Percentiles rank a stretch among this genome's conserved stretches.
These are phyloP conservation scores for Aspergillus sp. DNA, from an alignment of 2,329 filamentous ascomycete genomes.

Conservation along the genomic window DNA sequence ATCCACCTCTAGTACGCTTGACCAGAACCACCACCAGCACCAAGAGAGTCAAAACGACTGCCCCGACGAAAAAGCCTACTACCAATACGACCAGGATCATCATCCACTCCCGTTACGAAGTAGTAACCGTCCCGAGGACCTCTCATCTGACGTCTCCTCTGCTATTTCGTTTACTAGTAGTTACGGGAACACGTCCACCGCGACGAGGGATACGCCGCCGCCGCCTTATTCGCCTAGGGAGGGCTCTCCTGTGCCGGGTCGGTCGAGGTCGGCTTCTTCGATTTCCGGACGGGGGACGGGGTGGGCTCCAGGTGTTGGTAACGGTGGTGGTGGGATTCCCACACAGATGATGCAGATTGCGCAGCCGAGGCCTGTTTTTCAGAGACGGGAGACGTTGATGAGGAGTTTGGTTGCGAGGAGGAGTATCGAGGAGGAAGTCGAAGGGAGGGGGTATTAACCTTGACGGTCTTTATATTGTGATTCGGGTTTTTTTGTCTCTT, in stretches of 20 bases:
- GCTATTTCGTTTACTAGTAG: slow-evolving; percentile 44
- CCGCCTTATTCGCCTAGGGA: slow-evolving; percentile 41
- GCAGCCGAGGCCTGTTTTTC: slow-evolving; percentile 27
- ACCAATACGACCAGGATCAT: slow-evolving; percentile 19
- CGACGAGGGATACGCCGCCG: slow-evolving; percentile 43
- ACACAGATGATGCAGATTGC: slow-evolving; percentile 27
- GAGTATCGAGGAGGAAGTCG: slow-evolving; percentile 3
- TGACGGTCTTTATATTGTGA: background rate
- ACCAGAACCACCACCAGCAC: slow-evolving; percentile 2
- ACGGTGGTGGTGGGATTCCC: background rate
- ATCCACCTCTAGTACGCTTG: slow-evolving; percentile 13
- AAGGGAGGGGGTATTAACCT: background rate
- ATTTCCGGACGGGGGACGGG: slow-evolving; percentile 13
- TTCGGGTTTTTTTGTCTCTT: background rate
- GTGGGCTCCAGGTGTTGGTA: background rate
- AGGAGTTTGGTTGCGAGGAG: slow-evolving; percentile 5
- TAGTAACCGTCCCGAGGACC: slow-evolving; percentile 22
- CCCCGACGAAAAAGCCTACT: slow-evolving; percentile 33
- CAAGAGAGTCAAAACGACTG: background rate
- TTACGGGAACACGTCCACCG: slow-evolving; percentile 46
- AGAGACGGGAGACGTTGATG: slow-evolving; percentile 11
- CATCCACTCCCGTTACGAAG: background rate
- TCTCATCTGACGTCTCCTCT: slow-evolving; percentile 40
- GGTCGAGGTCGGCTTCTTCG: slow-evolving; percentile 31
- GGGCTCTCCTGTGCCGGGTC: slow-evolving; percentile 28